phyloP scores from a whole-genome alignment of 1,284 basidiomycete species.

The Bjerkandera adusta region DNA sequence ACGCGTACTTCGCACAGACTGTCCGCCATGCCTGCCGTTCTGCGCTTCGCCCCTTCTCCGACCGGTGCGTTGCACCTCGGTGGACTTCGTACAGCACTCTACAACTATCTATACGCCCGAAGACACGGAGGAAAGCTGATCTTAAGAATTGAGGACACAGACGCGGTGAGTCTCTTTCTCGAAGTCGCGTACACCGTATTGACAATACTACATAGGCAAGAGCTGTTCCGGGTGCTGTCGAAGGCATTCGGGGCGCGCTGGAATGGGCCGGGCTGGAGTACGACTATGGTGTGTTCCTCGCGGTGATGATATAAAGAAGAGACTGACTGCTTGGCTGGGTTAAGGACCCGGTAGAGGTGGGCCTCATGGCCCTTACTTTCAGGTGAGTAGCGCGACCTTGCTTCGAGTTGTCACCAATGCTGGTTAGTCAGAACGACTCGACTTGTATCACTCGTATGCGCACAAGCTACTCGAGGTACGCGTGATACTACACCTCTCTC shows the following conservation, averaged over 20 bases:
- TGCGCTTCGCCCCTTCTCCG: constrained; percentile 96
- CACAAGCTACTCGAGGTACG: constrained; percentile 74
- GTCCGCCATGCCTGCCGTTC: constrained; percentile 33
- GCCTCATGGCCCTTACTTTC: constrained; percentile 78
- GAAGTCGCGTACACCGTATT: neutral
- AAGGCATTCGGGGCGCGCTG: constrained; percentile 75
- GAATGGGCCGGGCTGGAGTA: constrained; percentile 94
- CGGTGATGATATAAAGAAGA: neutral
- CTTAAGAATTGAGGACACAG: constrained; percentile 94
- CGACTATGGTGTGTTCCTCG: constrained; percentile 70
- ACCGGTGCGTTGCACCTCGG: constrained; percentile 95
- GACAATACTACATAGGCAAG: constrained; percentile 51
- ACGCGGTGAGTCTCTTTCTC: constrained; percentile 53
- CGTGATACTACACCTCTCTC: no score
- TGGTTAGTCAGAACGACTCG: constrained; percentile 80
- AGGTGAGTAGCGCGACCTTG: constrained; percentile 47
- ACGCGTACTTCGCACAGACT: neutral
- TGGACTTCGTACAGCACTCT: constrained; percentile 93
- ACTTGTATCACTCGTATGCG: constrained; percentile 79
- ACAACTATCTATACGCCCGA: constrained; percentile 87
- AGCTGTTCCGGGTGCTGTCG: constrained; percentile 80
- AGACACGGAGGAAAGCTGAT: constrained; percentile 88
- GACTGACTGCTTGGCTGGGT: neutral
- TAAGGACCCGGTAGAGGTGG: constrained; percentile 79
- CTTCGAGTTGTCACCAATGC: neutral